A percentile compares a stretch with the other conserved stretches of the same genome.
These are phyloP conservation scores for Naganishia sp. DNA, from an alignment of 1,284 basidiomycete species.

Conservation along the genomic window DNA sequence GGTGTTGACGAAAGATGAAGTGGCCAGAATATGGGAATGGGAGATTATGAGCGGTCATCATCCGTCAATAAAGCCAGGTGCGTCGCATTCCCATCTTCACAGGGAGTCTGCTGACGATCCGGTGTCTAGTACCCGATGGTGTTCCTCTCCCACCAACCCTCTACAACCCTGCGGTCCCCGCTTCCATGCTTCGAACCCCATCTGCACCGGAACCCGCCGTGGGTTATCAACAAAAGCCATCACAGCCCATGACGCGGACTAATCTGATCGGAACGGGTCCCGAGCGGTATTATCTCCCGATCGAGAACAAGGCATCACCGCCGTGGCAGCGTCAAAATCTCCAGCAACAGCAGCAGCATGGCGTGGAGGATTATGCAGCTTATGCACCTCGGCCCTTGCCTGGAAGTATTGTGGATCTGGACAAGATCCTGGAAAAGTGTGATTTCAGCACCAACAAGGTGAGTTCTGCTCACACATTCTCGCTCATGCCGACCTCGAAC, in stretches of 20 bases:
- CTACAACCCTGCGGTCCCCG: constrained; percentile 66
- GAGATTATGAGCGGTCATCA: constrained; percentile 88
- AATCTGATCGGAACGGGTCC: constrained; percentile 66
- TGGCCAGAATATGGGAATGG: constrained; percentile 89
- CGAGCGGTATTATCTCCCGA: constrained; percentile 71
- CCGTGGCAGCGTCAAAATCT: constrained; percentile 31
- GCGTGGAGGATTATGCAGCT: constrained; percentile 41
- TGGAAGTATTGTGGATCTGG: constrained; percentile 80
- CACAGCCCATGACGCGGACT: constrained; percentile 37
- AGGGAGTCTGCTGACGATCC: not conserved
- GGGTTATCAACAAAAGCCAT: constrained; percentile 42
- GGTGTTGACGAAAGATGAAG: constrained; percentile 71
- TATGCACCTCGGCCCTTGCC: constrained; percentile 75
- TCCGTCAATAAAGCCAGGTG: constrained; percentile 61
- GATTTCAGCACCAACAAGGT: constrained; percentile 81
- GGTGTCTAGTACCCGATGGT: constrained; percentile 66
- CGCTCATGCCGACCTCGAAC: too few relatives aligned
- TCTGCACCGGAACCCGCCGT: constrained; percentile 40
- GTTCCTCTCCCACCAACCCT: constrained; percentile 63
- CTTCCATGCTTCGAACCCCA: constrained; percentile 58
- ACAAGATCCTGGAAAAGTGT: constrained; percentile 82
- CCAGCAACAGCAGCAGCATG: constrained; percentile 18
- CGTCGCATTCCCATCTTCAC: constrained; percentile 19
- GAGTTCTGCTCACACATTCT: constrained; percentile 36
- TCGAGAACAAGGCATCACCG: constrained; percentile 44